A percentile compares a stretch with the other conserved stretches of the same genome.
These are phyloP conservation scores for Xylaria sp. DNA, from an alignment of 2,329 filamentous ascomycete species.

Conservation along the genomic window DNA sequence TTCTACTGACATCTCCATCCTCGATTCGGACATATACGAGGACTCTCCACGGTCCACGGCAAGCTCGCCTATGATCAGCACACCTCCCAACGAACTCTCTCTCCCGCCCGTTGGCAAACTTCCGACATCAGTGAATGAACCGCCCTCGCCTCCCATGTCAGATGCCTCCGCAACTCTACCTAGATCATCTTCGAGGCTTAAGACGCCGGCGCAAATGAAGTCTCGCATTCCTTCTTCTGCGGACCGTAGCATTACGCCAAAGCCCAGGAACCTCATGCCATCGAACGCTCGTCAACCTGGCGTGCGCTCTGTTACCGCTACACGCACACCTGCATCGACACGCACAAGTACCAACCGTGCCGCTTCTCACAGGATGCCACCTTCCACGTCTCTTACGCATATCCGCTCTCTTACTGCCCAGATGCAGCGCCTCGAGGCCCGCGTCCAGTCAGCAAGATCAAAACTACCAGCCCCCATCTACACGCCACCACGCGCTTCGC, in stretches of 20 bases:
- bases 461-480: constrained; percentile 84
- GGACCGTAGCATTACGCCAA: constrained; percentile 64
- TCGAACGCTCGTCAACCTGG: constrained; percentile 52
- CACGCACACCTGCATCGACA: constrained; percentile 61
- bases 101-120: constrained; percentile 60
- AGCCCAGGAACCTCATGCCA: constrained; percentile 56
- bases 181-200: constrained; percentile 59
- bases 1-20: constrained; percentile 69
- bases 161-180: constrained; percentile 75
- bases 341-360: constrained; percentile 56
- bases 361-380: constrained; percentile 61
- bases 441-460: constrained; percentile 90
- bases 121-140: constrained; percentile 76
- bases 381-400: constrained; percentile 82
- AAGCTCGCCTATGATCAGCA: constrained; percentile 89
- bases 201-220: constrained; percentile 55
- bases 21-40: constrained; percentile 78
- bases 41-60: constrained; percentile 84
- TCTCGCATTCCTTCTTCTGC: constrained; percentile 66
- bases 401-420: constrained; percentile 94
- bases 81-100: constrained; percentile 80
- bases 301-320: constrained; percentile 59
- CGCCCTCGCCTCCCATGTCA: constrained; percentile 93
- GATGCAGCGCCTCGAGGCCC: constrained; percentile 95
- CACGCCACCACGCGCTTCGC: constrained; percentile 84